Base-by-base conservation (phyloP, 257 asterid genomes). In the Petunia secreta region DNA sequence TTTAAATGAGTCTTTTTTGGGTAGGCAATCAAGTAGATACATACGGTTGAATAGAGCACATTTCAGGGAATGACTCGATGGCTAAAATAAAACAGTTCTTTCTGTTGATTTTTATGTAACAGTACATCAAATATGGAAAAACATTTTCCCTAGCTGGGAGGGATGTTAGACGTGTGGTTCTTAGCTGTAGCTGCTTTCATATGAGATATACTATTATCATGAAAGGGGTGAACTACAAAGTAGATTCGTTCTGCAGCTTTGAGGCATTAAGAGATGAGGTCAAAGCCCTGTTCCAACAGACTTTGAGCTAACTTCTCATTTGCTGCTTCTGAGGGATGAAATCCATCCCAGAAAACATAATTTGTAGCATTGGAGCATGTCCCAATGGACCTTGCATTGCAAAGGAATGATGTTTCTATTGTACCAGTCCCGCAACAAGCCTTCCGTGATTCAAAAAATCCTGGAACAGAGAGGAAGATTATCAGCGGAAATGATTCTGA, bases 381-480 rank as follows among this genome's bases (percentile, higher is more conserved):
- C 78, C 97, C 97, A 0, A 90, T 5, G 10, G 97, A 89, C 62
- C 90, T 83, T 41, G 82, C 84, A 75, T 91, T 92, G 86, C 97
- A 94, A 4, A 94, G 89, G 76, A 79, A 86, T 11, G 97, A 85
- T 2, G 97, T 92, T 55, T 94, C 97, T 2, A 91, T 40, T 2
- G 83, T 90, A 7, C 97, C 97, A 3, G 94, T 92, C 67, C 98
- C 97, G 48, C 97, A 90, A 67, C 97, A 94, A 63, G 87, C 97
- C 85, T 83, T 94, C 77, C 97, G 90, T 37, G 95, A 78, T 84
- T 91, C 97, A 46, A 89, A 91, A 57, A 94, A 92, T 82, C 97
- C 97, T 92, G 87, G 36, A 36, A 75, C 69, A 25, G 11, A 46
- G 43, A 34, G 43, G 44, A 71, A 50, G 52, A 41, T 57, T 10